Conservation (phyloP, 2,329 filamentous ascomycete genomes). For the Scleromitrula shiraiana region DNA sequence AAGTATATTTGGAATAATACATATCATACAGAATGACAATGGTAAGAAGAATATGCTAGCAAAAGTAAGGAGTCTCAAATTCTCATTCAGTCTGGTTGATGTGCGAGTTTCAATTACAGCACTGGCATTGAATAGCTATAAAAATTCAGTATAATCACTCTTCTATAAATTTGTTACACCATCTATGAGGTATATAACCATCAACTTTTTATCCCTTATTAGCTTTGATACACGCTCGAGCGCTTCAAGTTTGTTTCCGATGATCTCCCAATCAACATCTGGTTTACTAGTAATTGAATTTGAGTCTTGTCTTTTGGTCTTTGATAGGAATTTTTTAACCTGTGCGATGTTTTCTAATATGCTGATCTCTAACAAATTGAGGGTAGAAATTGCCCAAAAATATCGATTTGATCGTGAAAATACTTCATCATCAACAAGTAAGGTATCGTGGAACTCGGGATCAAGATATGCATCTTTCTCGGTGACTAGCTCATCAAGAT, state of each 20-base stretch:
- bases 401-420: background rate
- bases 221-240: background rate
- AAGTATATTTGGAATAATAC: background rate
- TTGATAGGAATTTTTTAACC: background rate
- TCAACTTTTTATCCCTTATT: background rate
- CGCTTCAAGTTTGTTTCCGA: background rate
- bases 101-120: slow-evolving; percentile 23
- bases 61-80: slow-evolving; percentile 32
- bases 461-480: background rate
- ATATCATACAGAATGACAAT: slow-evolving; percentile 26
- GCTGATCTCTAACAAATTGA: background rate
- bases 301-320: background rate
- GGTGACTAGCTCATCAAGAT: background rate
- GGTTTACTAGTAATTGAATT: too few relatives aligned
- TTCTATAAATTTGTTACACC: background rate
- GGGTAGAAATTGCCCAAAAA: background rate
- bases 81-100: slow-evolving; percentile 28
- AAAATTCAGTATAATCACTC: background rate
- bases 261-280: background rate
- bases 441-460: background rate
- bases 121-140: slow-evolving; percentile 23
- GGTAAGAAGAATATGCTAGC: slow-evolving; percentile 35
- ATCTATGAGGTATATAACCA: background rate
- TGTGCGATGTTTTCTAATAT: background rate
- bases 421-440: background rate